A percentile compares a stretch with the other conserved stretches of the same genome.
These are phyloP conservation scores for Passiflora organensis DNA, from an alignment of 345 rosid genomes.

Conservation along the genomic window DNA sequence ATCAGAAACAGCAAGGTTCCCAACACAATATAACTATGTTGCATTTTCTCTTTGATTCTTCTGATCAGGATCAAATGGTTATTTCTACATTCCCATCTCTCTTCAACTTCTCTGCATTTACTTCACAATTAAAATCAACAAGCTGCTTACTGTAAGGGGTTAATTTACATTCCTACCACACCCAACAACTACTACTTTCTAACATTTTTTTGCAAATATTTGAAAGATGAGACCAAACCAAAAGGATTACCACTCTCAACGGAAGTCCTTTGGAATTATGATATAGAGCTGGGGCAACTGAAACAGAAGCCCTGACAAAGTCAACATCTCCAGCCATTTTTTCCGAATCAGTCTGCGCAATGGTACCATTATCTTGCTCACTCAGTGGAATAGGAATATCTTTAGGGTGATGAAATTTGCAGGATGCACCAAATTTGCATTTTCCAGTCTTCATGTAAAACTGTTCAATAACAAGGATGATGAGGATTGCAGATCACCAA, in stretches of 20 bases:
- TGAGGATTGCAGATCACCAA: conserved; percentile 20
- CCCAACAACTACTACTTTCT: too few species aligned
- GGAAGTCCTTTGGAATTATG: conserved; percentile 94
- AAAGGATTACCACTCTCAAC: conserved; percentile 48
- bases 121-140: too few species aligned
- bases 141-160: too few species aligned
- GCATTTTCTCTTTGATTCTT: too few species aligned
- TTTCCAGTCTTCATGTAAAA: conserved; percentile 83
- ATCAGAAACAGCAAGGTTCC: too few species aligned
- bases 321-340: conserved; percentile 27
- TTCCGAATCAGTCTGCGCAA: conserved; percentile 34
- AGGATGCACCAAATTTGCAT: conserved; percentile 85
- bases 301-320: conserved; percentile 25
- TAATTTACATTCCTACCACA: too few species aligned
- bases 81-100: too few species aligned
- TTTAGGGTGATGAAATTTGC: conserved; percentile 94
- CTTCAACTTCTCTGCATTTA: not conserved
- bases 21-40: too few species aligned
- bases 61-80: too few species aligned
- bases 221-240: too few species aligned
- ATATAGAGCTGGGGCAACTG: conserved; percentile 43
- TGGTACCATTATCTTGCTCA: conserved; percentile 38
- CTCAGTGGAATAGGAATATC: conserved; percentile 48
- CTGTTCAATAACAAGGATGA: conserved; percentile 40
- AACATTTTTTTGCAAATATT: too few species aligned